Evolutionary conservation across 495 filamentous ascomycete genomes (phyloP).

Genomic region (Pyrenula massariospora): DNA sequence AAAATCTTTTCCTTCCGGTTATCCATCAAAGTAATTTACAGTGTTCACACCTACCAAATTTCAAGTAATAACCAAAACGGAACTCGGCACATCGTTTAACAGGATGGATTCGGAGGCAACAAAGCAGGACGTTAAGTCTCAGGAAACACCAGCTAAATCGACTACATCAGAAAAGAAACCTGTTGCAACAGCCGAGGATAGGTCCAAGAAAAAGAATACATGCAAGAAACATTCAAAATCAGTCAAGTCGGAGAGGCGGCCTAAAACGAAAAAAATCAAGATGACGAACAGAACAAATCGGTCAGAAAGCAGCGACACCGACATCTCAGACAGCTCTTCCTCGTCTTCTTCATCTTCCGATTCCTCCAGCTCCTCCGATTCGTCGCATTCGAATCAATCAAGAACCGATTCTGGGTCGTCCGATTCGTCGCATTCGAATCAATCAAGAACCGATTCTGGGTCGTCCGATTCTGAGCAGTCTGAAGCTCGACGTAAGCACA

Average conservation of each 20-base stretch:
- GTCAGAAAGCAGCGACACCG: slow-evolving; percentile 5
- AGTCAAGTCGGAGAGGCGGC: neutral
- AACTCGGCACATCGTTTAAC: neutral
- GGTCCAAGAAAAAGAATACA: neutral
- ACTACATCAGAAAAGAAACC: neutral
- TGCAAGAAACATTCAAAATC: neutral
- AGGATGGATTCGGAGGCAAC: neutral
- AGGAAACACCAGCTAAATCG: neutral
- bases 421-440: too few species aligned
- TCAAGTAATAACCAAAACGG: neutral
- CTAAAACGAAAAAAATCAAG: neutral
- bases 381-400: too few species aligned
- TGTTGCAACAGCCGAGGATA: neutral
- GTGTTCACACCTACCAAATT: too few species aligned
- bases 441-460: too few species aligned
- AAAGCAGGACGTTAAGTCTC: neutral
- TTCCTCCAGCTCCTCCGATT: neutral
- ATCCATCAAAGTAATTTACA: too few species aligned
- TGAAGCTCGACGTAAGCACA: slow-evolving; percentile 1
- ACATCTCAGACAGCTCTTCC: slow-evolving; percentile 3
- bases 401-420: too few species aligned
- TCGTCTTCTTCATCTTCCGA: neutral
- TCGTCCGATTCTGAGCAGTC: too few species aligned
- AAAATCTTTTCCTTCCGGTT: too few species aligned
- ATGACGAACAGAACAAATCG: slow-evolving; percentile 8